Evolutionary conservation across 164 flowering plant genomes (phyloP).

Genomic region (Nymphaea thermarum): DNA sequence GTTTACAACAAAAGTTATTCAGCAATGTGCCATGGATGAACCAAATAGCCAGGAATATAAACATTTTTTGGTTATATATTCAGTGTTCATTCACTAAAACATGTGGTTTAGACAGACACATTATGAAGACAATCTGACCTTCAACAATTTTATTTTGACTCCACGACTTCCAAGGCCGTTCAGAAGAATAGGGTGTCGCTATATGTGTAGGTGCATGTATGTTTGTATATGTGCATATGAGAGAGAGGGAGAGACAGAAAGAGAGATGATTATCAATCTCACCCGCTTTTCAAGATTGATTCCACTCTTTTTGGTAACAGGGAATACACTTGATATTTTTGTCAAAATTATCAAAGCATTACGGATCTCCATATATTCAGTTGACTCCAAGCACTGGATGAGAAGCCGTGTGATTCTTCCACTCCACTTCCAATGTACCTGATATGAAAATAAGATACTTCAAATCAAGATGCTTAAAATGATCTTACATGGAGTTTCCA

Average conservation of each 20-base stretch:
- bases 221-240: not conserved
- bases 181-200: too few relatives aligned
- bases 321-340: conserved; percentile 87
- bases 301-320: conserved; percentile 90
- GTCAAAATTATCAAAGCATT: conserved; percentile 90
- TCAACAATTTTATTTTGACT: too few relatives aligned
- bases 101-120: too few relatives aligned
- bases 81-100: too few relatives aligned
- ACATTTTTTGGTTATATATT: too few relatives aligned
- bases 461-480: not conserved
- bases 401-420: conserved; percentile 75
- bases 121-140: too few relatives aligned
- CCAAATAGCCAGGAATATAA: too few relatives aligned
- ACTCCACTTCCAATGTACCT: conserved; percentile 99
- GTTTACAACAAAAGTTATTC: too few relatives aligned
- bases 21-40: too few relatives aligned
- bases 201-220: not conserved
- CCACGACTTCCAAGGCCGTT: too few relatives aligned
- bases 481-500: too few relatives aligned
- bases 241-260: too few relatives aligned
- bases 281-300: conserved; percentile 98
- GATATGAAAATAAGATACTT: not conserved
- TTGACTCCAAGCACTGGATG: conserved; percentile 90
- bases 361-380: conserved; percentile 95
- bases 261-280: conserved; percentile 3